These are phyloP conservation scores for Areca catechu DNA, from an alignment of 176 grass and related monocot genomes.

Conservation along the genomic window DNA sequence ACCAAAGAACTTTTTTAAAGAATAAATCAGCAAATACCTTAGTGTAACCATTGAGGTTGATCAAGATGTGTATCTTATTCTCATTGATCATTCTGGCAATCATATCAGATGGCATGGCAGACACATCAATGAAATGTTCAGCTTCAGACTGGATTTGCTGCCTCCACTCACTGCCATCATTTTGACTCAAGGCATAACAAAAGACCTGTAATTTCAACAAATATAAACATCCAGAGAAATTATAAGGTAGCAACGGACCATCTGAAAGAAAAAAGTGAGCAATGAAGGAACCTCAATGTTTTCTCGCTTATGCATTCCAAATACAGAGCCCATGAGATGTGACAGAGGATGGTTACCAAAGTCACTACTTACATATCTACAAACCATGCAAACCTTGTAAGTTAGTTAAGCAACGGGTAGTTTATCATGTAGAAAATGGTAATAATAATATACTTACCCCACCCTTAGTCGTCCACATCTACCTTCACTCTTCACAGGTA, in stretches of 20 bases:
- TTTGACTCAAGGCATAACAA: constrained; percentile 89
- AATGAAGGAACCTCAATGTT: constrained; percentile 49
- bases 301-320: constrained; percentile 67
- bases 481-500: constrained; percentile 50
- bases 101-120: constrained; percentile 69
- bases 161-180: constrained; percentile 86
- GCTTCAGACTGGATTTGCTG: constrained; percentile 80
- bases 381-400: neutral
- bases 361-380: constrained; percentile 85
- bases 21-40: constrained; percentile 37
- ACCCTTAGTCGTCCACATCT: constrained; percentile 53
- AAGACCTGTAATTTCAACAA: constrained; percentile 39
- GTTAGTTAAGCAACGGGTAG: too few relatives aligned
- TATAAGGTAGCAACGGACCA: too few relatives aligned
- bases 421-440: too few relatives aligned
- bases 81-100: constrained; percentile 76
- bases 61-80: constrained; percentile 73
- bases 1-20: too few relatives aligned
- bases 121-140: constrained; percentile 79
- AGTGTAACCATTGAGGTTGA: constrained; percentile 92
- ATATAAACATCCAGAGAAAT: neutral
- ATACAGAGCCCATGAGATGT: constrained; percentile 96
- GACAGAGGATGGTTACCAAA: constrained; percentile 93
- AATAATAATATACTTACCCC: constrained; percentile 38
- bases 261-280: neutral